Conservation (phyloP, 2,329 filamentous ascomycete genomes). For the Monascus ruber region DNA sequence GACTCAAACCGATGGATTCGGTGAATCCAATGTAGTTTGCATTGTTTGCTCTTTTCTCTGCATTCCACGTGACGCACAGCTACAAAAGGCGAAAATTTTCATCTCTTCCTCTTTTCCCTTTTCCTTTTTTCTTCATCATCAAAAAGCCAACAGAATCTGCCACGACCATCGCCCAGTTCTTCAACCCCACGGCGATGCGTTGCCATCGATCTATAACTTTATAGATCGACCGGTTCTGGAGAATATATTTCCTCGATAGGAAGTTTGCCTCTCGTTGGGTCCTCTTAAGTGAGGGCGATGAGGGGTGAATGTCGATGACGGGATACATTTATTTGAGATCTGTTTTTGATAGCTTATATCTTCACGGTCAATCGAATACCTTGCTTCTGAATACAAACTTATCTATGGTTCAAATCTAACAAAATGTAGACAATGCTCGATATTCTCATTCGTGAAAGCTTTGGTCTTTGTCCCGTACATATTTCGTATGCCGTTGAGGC, state of each 20-base stretch:
- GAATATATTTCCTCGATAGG: conserved; percentile 54
- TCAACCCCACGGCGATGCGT: conserved; percentile 48
- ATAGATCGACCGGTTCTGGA: conserved; percentile 50
- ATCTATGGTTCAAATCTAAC: too few species aligned
- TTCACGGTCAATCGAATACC: too few species aligned
- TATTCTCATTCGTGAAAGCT: too few species aligned
- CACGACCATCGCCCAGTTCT: conserved; percentile 54
- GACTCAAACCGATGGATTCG: background rate
- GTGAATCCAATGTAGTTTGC: background rate
- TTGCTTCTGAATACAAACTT: too few species aligned
- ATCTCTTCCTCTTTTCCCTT: conserved; percentile 10
- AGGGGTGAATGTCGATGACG: conserved; percentile 60
- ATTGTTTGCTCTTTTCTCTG: too few species aligned
- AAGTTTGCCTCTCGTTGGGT: conserved; percentile 60
- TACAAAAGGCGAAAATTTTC: conserved; percentile 14
- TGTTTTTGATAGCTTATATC: too few species aligned
- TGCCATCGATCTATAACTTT: conserved; percentile 54
- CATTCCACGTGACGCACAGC: conserved; percentile 21
- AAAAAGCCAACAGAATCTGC: conserved; percentile 54
- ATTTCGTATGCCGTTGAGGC: too few species aligned
- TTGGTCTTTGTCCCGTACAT: too few species aligned
- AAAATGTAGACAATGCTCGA: too few species aligned
- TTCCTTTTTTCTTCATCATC: conserved; percentile 36
- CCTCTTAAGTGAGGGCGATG: conserved; percentile 62
- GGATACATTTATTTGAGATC: conserved; percentile 36